Base-by-base conservation (phyloP, 768 basidiomycete species). In the Kwoniella newhampshirensis region DNA sequence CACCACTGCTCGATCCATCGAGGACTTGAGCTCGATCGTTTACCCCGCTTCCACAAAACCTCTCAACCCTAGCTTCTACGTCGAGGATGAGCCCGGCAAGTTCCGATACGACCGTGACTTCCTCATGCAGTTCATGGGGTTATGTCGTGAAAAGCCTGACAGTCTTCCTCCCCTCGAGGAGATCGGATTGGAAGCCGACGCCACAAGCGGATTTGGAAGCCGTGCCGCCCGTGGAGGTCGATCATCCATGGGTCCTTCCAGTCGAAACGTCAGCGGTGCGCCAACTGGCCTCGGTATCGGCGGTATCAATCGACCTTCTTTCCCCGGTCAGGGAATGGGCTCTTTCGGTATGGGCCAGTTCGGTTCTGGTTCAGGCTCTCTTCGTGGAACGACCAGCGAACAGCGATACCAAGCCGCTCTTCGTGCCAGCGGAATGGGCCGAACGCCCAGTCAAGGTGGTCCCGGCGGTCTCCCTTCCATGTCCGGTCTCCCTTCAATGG, bases 101-200 rank as follows among this genome's bases (percentile, higher is more conserved):
- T 94, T 91, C 81, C 91, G 94, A 70, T 99, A 99, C 75, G 91
- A 97, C 75, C 91, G 93, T 32, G 91, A 93, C 18, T 99, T 99
- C 85, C 82, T 99, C 23, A 78, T 99, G 57, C 94, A 99, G 74
- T 99, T 99, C 80, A 92, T 96, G 89, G 78, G 79, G 21, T 78
- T 94, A 59, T 99, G 96, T 82, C 89, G 85, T 76, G 94, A 97
- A 79, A 93, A 92, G 77, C 94, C 96, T 2, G 91, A 89, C 51
- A 81, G 83, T 53, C 85, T 97, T 25, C 91, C 91, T 37, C 84
- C 90, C 59, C 82, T 97, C 52, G 91, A 91, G 63, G 86, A 87
- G 9, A 87, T 98, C 67, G 94, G 94, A 53, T 84, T 97, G 50
- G 91, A 92, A 70, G 87, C 89, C 9, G 80, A 82, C 25, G 62